These are phyloP conservation scores for Umbelopsis sp. DNA, from an alignment of 371 early-diverging fungal species.

Conservation along the genomic window DNA sequence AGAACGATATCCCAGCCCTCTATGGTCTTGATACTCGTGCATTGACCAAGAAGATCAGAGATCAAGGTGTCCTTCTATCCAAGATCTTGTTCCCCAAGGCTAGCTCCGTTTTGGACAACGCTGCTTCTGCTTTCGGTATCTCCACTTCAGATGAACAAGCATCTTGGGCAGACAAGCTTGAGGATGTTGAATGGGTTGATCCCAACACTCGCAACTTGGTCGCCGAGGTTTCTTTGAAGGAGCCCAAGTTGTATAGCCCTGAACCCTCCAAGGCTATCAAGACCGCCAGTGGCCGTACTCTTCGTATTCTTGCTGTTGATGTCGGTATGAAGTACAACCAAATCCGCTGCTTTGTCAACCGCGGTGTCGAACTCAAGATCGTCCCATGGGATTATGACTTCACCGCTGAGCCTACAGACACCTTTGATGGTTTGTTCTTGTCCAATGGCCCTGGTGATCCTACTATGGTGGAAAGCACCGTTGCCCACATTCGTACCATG, in stretches of 20 bases:
- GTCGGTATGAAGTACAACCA: constrained; percentile 99
- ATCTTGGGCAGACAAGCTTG: constrained; percentile 69
- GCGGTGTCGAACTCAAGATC: constrained; percentile 91
- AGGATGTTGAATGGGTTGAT: constrained; percentile 88
- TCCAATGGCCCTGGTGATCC: constrained; percentile 99
- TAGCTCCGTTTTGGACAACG: constrained; percentile 47
- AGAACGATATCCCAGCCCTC: constrained; percentile 86
- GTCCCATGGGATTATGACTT: constrained; percentile 98
- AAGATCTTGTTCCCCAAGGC: constrained; percentile 86
- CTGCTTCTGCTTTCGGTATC: constrained; percentile 46
- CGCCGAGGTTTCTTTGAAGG: constrained; percentile 88
- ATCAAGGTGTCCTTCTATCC: constrained; percentile 84
- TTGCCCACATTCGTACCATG: constrained; percentile 69
- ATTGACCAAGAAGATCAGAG: constrained; percentile 83
- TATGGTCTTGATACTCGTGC: constrained; percentile 96
- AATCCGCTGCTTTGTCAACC: constrained; percentile 92
- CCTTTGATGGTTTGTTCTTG: constrained; percentile 93
- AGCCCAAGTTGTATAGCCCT: constrained; percentile 74
- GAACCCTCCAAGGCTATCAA: constrained; percentile 64
- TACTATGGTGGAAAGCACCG: constrained; percentile 74
- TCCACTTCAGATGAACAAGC: constrained; percentile 33
- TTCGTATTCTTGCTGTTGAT: constrained; percentile 91
- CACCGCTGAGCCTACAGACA: constrained; percentile 60
- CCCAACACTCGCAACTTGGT: constrained; percentile 92
- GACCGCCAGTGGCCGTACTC: constrained; percentile 74